Evolutionary conservation across 495 filamentous ascomycete genomes (phyloP), one percentile per base, ranked within the genome.

Genomic region (Rusavskia elegans): DNA sequence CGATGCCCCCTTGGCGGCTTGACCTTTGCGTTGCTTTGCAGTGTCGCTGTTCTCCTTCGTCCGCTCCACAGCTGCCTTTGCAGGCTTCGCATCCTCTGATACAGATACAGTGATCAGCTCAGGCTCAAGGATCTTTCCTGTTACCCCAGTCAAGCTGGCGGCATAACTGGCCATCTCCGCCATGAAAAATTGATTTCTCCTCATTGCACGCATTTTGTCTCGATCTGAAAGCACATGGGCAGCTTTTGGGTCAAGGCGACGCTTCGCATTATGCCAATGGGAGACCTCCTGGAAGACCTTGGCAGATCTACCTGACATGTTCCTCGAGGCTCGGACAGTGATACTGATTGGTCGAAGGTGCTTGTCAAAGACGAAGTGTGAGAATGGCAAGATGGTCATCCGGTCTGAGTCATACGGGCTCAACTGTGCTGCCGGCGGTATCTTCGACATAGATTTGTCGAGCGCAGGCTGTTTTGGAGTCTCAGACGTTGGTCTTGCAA

Each of bases 81-180:
- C 35, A 41, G 44, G 39, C 21, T 59, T 57, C 32, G 46, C 55
- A 35, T 23, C n/a, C 2, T 57, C 59, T 44, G 51, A 66, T 29
- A 72, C 72, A 9, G 51, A 66, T 29, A 72, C 72, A 9, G 76
- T 70, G 40, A 86, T 71, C 0, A 62, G 73, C 57, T 84, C 74
- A 4, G 79, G 81, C 8, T 82, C 70, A n/a, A 88, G 64, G 6
- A 66, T 68, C 51, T 77, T 80, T 5, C 82, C 83, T 3, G 70
- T 66, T 8, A 77, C 67, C 46, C 81, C 81, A 0, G 81, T 82
- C 30, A 89, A 65, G 64, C 82, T 86, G 11, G 76, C 82, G 1
- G 84, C 81, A 61, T 88, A 89, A 2, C 69, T 65, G 45, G 66
- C 68, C 65, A 85, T 84, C 50, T 84, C 79, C 0, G 68, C 68